Conservation (phyloP, 495 filamentous ascomycete genomes). For the Stereocaulon alpinum region DNA sequence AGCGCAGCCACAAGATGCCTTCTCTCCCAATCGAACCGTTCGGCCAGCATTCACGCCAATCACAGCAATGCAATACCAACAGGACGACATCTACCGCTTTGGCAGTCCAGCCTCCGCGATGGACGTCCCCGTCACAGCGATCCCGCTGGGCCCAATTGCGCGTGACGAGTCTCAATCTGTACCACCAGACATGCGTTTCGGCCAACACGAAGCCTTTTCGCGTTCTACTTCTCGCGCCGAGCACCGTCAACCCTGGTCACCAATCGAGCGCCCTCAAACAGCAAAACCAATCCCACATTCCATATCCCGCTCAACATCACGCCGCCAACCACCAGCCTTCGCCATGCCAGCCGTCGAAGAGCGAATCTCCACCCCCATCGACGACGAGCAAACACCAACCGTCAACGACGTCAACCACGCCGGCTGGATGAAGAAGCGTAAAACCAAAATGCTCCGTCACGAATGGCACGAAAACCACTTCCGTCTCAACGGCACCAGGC, state of each 20-base stretch:
- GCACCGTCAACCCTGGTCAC: slow-evolving; percentile 21
- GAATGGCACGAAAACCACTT: slow-evolving; percentile 92
- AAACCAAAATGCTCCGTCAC: slow-evolving; percentile 76
- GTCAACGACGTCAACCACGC: slow-evolving; percentile 48
- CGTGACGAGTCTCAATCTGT: slow-evolving; percentile 77
- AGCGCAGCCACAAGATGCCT: slow-evolving; percentile 33
- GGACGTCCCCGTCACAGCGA: slow-evolving; percentile 75
- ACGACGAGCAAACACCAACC: slow-evolving; percentile 20
- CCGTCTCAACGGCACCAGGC: slow-evolving; percentile 69
- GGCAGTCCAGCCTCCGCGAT: slow-evolving; percentile 77
- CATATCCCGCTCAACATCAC: slow-evolving; percentile 20
- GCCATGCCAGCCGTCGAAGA: slow-evolving; percentile 29
- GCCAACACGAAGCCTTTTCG: slow-evolving; percentile 18
- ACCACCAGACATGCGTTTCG: slow-evolving; percentile 75
- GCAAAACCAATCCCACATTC: slow-evolving; percentile 2
- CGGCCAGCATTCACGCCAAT: slow-evolving; percentile 20
- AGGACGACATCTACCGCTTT: slow-evolving; percentile 53
- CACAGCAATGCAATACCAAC: slow-evolving; percentile 18
- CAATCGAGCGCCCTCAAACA: slow-evolving; percentile 22
- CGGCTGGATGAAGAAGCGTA: slow-evolving; percentile 92
- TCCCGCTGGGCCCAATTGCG: slow-evolving; percentile 56
- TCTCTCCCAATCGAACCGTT: slow-evolving; percentile 31
- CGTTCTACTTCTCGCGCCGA: slow-evolving; percentile 24
- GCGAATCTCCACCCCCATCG: slow-evolving; percentile 28
- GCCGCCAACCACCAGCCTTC: slow-evolving; percentile 21